Evolutionary conservation across 108 stramenopile species (phyloP), one percentile per base, ranked within the genome.

Genomic region (Pseudonitzschia multistriata): DNA sequence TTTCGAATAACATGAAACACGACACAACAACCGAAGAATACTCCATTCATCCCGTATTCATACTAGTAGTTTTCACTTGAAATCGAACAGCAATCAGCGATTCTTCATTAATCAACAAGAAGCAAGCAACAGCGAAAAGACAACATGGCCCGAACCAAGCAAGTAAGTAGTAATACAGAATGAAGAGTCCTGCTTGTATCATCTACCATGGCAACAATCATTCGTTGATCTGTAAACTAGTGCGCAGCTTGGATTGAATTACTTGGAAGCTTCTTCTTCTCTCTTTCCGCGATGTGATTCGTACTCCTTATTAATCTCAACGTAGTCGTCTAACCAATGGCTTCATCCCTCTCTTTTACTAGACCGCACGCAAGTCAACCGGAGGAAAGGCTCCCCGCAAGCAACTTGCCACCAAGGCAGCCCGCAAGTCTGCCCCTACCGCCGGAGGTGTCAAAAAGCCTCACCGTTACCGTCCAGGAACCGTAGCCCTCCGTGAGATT

Each of bases 361-460:
- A 98, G 80, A 98, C 97, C 81, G 97, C 97, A 29, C 90, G 97
- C 54, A 98, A 96, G 80, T 95, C 93, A 71, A 98, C 97, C 71
- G 97, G 97, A 81, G 97, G 97, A 72, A 98, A 98, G 82, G 97
- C 97, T 65, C 97, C 94, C 54, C 91, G 91, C 59, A 92, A 93
- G 81, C 91, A 93, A 74, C 75, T 85, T 73, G 69, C 71, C 31
- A 31, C 57, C n/a, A 48, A 83, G 79, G 85, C 85, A 62, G 91
- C 91, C 62, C 87, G 91, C 64, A 92, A 92, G 79, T 89, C 88
- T 50, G 91, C 91, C 28, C 91, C 91, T 33, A 89, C 91, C 59
- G 87, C 91, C 71, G 91, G 91, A 78, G 91, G 91, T 49, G 91
- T 92, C 69, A 89, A 89, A 85, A 92, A 89, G 72, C 85, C 87